phyloP scores from a whole-genome alignment of 805 yeast genomes.

The Candida pini region DNA sequence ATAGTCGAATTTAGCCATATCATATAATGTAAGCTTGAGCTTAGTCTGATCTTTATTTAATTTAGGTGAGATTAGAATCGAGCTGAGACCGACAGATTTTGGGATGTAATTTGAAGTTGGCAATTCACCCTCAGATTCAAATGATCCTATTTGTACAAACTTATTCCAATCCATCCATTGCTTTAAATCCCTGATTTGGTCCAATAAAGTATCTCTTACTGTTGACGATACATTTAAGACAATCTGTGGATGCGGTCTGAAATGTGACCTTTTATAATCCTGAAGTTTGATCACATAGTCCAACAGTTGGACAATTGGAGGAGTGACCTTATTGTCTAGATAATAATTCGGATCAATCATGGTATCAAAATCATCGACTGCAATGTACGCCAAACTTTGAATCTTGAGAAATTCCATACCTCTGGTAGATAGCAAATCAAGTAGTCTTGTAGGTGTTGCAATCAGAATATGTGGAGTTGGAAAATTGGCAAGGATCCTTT shows the following conservation, averaged over 20 bases:
- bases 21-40: slow-evolving; percentile 17
- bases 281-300: slow-evolving; percentile 28
- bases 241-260: slow-evolving; percentile 28
- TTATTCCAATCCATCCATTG: slow-evolving; percentile 43
- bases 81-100: slow-evolving; percentile 17
- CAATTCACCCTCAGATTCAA: slow-evolving; percentile 15
- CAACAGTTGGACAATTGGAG: slow-evolving; percentile 27
- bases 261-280: slow-evolving; percentile 26
- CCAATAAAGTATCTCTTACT: slow-evolving; percentile 40
- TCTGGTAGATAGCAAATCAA: slow-evolving; percentile 28
- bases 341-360: slow-evolving; percentile 20
- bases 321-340: slow-evolving; percentile 14
- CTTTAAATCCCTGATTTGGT: slow-evolving; percentile 41
- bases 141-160: slow-evolving; percentile 24
- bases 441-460: slow-evolving; percentile 31
- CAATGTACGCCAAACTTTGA: slow-evolving; percentile 22
- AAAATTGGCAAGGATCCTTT: slow-evolving; percentile 13
- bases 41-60: slow-evolving; percentile 10
- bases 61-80: slow-evolving; percentile 21
- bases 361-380: slow-evolving; percentile 30
- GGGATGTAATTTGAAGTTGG: slow-evolving; percentile 18
- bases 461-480: slow-evolving; percentile 29
- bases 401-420: slow-evolving; percentile 28
- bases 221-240: slow-evolving; percentile 21
- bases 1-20: slow-evolving; percentile 23